Evolutionary conservation across 179 eudicot species (phyloP).

Genomic region (Silene vulgaris): DNA sequence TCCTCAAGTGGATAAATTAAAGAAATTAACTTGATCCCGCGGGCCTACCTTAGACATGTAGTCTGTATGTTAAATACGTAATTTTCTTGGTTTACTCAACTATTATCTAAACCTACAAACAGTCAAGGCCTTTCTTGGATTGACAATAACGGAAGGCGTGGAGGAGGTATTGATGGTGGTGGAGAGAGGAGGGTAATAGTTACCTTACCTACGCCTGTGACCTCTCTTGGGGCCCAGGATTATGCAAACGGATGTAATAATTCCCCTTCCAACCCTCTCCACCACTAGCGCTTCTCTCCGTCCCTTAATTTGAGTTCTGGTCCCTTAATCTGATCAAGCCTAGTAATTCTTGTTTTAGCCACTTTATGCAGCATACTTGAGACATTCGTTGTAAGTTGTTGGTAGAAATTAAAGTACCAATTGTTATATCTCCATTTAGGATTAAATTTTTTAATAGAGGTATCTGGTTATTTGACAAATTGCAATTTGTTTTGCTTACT

Average conservation of each 20-base stretch:
- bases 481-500: not conserved
- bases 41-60: not conserved
- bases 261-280: not conserved
- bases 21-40: not conserved
- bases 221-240: not conserved
- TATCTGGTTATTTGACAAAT: not conserved
- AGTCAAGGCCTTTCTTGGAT: too few relatives aligned
- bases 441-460: not conserved
- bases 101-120: not conserved
- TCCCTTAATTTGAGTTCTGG: not conserved
- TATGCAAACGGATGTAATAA: not conserved
- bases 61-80: not conserved
- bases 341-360: not conserved
- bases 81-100: not conserved
- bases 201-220: not conserved
- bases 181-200: too few relatives aligned
- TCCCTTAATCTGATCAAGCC: not conserved
- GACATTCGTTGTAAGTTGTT: not conserved
- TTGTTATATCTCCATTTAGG: not conserved
- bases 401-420: not conserved
- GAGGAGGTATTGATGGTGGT: too few relatives aligned
- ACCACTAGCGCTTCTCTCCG: not conserved
- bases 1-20: not conserved
- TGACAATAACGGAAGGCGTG: too few relatives aligned
- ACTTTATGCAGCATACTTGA: not conserved